Evolutionary conservation across 306 rosid species (phyloP), one percentile per base, ranked within the genome.

Genomic region (Cicer judaicum): DNA sequence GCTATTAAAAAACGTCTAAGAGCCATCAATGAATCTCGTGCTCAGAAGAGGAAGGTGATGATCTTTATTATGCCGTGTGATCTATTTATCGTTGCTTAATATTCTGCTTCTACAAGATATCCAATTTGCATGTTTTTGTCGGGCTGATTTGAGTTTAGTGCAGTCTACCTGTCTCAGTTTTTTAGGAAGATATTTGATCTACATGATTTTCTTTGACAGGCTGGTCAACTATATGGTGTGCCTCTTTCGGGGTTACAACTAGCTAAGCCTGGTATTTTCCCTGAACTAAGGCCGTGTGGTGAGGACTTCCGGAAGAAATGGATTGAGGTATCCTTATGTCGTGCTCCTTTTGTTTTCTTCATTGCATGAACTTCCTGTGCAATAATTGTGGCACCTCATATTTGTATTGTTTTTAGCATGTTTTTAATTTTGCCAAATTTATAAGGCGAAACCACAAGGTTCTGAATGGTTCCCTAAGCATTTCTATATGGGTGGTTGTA

Each of bases 21-120:
- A 84, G 96, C 97, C 81, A 91, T 91, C 59, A 94, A 94, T 87
- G 96, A 91, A 79, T 91, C 98, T 75, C 96, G 96, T 76, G 97
- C 90, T 86, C 91, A 90, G 76, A 94, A 94, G 84, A 71, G 98
- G 81, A 94, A 94, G 98, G 98, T 93, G 77, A 76, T 80, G 74
- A 55, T 55, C 80, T 80, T 75, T 44, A 52, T 59, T 64, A 24
- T 68, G 61, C 50, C 49, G 16, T 66, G 41, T 46, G 40, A 38
- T 39, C n/a, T 73, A 38, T 66, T 70, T 57, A 18, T 74, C 68
- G 64, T 49, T 55, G 60, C 64, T 36, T 13, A 34, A 66, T 34
- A 69, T 64, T 55, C 43, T 72, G 59, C 64, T 44, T 64, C 53
- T 74, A 44, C 11, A 34, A 29, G 46, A 34, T 64, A 24, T 43